Conservation (phyloP, 2,329 filamentous ascomycete species). For the Pseudogymnoascus sp. region DNA sequence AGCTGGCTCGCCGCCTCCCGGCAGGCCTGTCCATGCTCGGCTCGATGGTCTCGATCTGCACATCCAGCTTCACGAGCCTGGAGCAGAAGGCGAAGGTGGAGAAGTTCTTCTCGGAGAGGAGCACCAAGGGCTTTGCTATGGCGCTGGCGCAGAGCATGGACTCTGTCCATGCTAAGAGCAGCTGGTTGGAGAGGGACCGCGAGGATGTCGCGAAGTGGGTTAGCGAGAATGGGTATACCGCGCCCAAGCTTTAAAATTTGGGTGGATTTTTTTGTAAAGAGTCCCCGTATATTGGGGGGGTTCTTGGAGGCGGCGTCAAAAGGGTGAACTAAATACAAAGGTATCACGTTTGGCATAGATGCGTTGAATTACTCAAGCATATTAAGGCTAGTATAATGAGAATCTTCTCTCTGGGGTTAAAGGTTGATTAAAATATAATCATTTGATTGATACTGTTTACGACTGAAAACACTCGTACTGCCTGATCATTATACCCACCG, state of each 20-base stretch:
- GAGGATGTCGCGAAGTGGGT: slow-evolving; percentile 70
- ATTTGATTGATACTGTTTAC: no score
- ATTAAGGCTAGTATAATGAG: not conserved
- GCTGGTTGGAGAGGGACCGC: slow-evolving; percentile 70
- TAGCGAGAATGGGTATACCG: slow-evolving; percentile 53
- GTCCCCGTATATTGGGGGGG: not conserved
- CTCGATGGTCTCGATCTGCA: slow-evolving; percentile 74
- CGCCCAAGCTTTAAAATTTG: slow-evolving; percentile 23
- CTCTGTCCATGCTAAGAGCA: slow-evolving; percentile 73
- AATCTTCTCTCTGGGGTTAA: not conserved
- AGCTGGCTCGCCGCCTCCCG: slow-evolving; percentile 70
- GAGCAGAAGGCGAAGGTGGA: slow-evolving; percentile 71
- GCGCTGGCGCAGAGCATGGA: slow-evolving; percentile 86
- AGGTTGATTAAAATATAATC: no score
- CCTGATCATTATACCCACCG: not conserved
- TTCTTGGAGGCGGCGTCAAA: not conserved
- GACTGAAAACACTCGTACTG: not conserved
- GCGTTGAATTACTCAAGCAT: not conserved
- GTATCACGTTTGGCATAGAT: not conserved
- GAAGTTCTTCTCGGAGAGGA: slow-evolving; percentile 73
- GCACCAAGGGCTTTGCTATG: slow-evolving; percentile 82
- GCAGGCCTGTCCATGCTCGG: slow-evolving; percentile 83
- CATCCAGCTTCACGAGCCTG: slow-evolving; percentile 68
- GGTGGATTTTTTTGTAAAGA: not conserved
- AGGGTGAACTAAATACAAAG: not conserved